Evolutionary conservation across 768 basidiomycete species (phyloP).

Genomic region (Austroboletus festivus): DNA sequence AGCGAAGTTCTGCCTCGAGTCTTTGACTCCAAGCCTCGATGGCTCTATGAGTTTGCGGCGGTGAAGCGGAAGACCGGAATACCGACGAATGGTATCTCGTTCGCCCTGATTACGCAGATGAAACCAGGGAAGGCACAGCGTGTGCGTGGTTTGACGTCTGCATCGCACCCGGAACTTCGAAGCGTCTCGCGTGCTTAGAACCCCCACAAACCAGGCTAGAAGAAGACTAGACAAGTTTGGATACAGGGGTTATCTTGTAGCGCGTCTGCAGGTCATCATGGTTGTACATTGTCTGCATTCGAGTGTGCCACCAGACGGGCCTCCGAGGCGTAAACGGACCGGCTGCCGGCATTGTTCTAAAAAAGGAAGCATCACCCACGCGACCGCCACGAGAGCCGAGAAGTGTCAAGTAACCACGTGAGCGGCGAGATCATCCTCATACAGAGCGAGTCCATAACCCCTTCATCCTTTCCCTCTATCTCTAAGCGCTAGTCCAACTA

Average conservation of each 20-base stretch:
- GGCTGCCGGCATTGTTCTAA: conserved; percentile 14
- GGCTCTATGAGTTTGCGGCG: background rate
- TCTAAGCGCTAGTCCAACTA: background rate
- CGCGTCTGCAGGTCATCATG: background rate
- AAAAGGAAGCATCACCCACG: conserved; percentile 25
- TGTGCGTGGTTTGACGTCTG: conserved; percentile 3
- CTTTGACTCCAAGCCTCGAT: background rate
- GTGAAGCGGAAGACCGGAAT: background rate
- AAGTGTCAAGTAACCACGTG: conserved; percentile 35
- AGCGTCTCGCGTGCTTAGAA: background rate
- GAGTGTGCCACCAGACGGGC: background rate
- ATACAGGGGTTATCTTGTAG: background rate
- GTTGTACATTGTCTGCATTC: background rate
- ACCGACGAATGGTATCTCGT: background rate
- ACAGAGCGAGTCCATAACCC: conserved; percentile 14
- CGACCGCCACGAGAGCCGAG: conserved; percentile 36
- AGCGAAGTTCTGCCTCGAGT: background rate
- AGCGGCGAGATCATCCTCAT: conserved; percentile 31
- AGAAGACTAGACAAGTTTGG: background rate
- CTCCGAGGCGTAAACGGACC: conserved; percentile 2
- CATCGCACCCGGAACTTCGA: background rate
- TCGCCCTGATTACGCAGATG: background rate
- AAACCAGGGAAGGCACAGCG: background rate
- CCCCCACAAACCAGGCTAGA: background rate
- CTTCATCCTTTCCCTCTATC: conserved; percentile 3